phyloP scores from a whole-genome alignment of 352 stramenopile genomes.

The Pythium aristosporum region DNA sequence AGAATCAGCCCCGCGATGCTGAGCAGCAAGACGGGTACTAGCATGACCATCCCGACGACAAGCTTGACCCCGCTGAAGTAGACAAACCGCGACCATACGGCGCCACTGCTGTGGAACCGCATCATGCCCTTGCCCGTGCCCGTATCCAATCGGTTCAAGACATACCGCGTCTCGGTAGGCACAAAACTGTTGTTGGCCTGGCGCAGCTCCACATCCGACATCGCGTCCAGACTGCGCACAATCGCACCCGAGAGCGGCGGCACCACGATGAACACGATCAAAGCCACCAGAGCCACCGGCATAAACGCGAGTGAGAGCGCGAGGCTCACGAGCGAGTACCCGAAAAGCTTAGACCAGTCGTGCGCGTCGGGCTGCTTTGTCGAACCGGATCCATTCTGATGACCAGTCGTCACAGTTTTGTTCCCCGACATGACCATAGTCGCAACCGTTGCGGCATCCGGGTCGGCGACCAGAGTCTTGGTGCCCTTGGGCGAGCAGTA shows the following conservation, averaged over 20 bases:
- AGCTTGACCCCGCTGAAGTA: slow-evolving; percentile 72
- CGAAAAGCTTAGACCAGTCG: slow-evolving; percentile 61
- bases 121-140: slow-evolving; percentile 33
- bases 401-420: slow-evolving; percentile 16
- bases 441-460: slow-evolving; percentile 15
- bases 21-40: slow-evolving; percentile 57
- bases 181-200: slow-evolving; percentile 70
- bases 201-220: slow-evolving; percentile 77
- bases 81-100: slow-evolving; percentile 65
- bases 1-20: slow-evolving; percentile 49
- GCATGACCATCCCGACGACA: slow-evolving; percentile 52
- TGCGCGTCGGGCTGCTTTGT: slow-evolving; percentile 27
- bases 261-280: slow-evolving; percentile 61
- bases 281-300: slow-evolving; percentile 47
- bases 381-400: neutral
- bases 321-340: slow-evolving; percentile 59
- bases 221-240: slow-evolving; percentile 54
- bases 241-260: slow-evolving; percentile 50
- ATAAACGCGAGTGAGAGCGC: slow-evolving; percentile 60
- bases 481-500: slow-evolving; percentile 56
- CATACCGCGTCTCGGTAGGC: slow-evolving; percentile 44
- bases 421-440: slow-evolving; percentile 28
- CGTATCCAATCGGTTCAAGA: slow-evolving; percentile 52
- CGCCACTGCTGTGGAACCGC: slow-evolving; percentile 52
- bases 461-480: slow-evolving; percentile 14